A percentile compares a stretch with the other conserved stretches of the same genome.
These are phyloP conservation scores for Collybia sp. DNA, from an alignment of 768 basidiomycete species.

Conservation along the genomic window DNA sequence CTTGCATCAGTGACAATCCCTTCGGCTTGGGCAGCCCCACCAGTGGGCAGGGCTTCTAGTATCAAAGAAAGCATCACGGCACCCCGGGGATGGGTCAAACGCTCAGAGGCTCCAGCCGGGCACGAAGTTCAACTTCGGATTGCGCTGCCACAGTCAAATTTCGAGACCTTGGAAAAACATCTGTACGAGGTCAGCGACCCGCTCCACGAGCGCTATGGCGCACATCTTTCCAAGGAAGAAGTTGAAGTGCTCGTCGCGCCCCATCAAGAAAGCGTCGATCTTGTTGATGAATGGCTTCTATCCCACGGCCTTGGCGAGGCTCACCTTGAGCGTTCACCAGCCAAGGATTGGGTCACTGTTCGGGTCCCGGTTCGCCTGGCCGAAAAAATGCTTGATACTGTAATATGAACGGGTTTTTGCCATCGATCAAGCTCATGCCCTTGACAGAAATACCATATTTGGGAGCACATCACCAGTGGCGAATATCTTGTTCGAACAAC, in stretches of 20 bases:
- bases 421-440: constrained; percentile 14
- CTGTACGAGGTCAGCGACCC: not conserved
- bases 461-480: constrained; percentile 40
- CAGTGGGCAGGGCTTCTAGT: not conserved
- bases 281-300: constrained; percentile 57
- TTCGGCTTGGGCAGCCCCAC: not conserved
- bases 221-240: constrained; percentile 55
- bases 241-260: constrained; percentile 59
- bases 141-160: not conserved
- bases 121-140: not conserved
- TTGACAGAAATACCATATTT: constrained; percentile 50
- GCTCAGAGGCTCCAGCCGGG: not conserved
- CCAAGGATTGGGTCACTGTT: constrained; percentile 62
- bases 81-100: not conserved
- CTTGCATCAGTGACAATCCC: not conserved
- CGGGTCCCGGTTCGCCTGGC: constrained; percentile 50
- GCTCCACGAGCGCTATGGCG: constrained; percentile 35
- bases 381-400: constrained; percentile 65
- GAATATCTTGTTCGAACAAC: constrained; percentile 57
- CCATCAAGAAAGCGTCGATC: constrained; percentile 38
- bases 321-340: constrained; percentile 47
- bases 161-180: not conserved
- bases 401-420: constrained; percentile 19
- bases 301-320: constrained; percentile 45
- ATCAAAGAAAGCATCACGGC: not conserved